These are phyloP conservation scores for Saccharum spontaneum DNA, from an alignment of 176 grass and related monocot species.

Conservation along the genomic window DNA sequence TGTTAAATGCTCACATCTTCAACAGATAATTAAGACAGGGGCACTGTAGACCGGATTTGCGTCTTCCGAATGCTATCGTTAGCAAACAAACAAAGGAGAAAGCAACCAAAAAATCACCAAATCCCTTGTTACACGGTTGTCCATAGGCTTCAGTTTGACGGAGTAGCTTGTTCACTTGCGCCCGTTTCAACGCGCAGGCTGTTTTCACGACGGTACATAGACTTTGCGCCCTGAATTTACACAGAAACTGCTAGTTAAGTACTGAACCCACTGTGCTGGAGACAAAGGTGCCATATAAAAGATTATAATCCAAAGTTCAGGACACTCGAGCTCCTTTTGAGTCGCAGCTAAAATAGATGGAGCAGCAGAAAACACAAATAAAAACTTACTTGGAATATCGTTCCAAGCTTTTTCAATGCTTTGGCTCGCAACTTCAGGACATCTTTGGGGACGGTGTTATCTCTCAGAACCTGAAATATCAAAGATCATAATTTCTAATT, in stretches of 20 bases:
- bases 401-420: constrained; percentile 89
- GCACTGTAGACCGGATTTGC: background rate
- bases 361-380: background rate
- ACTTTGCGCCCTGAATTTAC: constrained; percentile 69
- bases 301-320: background rate
- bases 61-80: background rate
- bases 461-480: constrained; percentile 76
- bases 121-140: background rate
- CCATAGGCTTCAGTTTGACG: constrained; percentile 20
- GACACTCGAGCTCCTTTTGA: background rate
- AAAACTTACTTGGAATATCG: constrained; percentile 81
- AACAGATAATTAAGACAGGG: background rate
- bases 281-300: background rate
- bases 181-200: constrained; percentile 72
- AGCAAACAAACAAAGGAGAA: background rate
- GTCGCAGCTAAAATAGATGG: background rate
- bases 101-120: background rate
- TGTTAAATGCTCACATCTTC: background rate
- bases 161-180: constrained; percentile 11
- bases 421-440: constrained; percentile 72
- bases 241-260: background rate
- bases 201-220: constrained; percentile 72
- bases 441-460: constrained; percentile 73
- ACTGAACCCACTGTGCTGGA: background rate
- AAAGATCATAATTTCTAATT: constrained; percentile 21